A percentile compares a stretch with the other conserved stretches of the same genome.
phyloP scores from a whole-genome alignment of 2,329 filamentous ascomycete genomes.

The Mycogone perniciosa region DNA sequence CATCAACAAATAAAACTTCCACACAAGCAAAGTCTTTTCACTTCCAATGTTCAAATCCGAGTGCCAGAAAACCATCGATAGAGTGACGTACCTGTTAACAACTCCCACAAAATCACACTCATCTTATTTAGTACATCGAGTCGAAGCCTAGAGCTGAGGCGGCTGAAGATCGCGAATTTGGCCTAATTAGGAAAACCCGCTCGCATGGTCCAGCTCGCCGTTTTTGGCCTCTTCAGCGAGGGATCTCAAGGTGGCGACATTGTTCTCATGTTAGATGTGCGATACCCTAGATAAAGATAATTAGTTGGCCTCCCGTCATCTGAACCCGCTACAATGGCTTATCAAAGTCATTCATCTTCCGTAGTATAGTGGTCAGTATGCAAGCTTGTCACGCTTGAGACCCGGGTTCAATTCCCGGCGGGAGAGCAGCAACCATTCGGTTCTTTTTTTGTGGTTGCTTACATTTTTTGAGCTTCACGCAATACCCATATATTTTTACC shows the following conservation, averaged over 20 bases:
- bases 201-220: background rate
- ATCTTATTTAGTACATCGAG: background rate
- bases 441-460: background rate
- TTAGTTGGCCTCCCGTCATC: background rate
- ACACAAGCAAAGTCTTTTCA: too few species aligned
- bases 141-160: background rate
- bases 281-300: background rate
- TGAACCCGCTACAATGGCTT: constrained; percentile 13
- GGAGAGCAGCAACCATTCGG: constrained; percentile 15
- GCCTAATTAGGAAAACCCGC: background rate
- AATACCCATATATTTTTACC: too few species aligned
- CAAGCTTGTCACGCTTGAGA: constrained; percentile 21
- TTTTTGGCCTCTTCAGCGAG: background rate
- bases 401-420: constrained; percentile 21
- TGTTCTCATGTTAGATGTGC: background rate
- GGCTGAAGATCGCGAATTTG: background rate
- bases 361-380: constrained; percentile 22
- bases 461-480: too few species aligned
- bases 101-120: too few species aligned
- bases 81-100: too few species aligned
- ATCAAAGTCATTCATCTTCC: constrained; percentile 14
- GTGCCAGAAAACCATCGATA: too few species aligned
- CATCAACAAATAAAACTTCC: too few species aligned
- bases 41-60: too few species aligned
- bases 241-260: background rate